Conservation (phyloP, 306 rosid genomes). For the Castanea mollissima region DNA sequence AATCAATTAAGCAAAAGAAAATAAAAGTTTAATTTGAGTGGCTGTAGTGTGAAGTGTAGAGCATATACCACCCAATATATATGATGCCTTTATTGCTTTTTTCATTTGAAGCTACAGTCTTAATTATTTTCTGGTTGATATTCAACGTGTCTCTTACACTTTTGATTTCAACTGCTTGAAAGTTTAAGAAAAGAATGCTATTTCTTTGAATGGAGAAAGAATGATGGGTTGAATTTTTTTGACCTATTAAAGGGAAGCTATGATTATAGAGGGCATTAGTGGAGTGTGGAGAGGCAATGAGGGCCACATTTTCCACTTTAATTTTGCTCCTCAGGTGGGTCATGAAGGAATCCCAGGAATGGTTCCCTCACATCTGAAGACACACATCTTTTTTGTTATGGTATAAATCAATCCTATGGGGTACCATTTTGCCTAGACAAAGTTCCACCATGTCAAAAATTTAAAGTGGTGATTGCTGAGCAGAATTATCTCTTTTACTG, state of each 20-base stretch:
- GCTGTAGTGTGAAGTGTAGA: not conserved
- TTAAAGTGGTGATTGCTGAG: not conserved
- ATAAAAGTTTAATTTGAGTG: not conserved
- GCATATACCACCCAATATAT: not conserved
- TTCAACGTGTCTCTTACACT: no score
- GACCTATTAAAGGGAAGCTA: conserved; percentile 8
- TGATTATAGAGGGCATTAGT: conserved; percentile 17
- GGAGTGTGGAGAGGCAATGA: conserved; percentile 12
- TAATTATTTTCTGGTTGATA: no score
- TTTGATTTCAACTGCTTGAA: not conserved
- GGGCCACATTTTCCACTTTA: conserved; percentile 19
- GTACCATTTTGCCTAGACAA: conserved; percentile 12
- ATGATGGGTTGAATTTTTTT: conserved; percentile 3
- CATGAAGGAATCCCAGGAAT: conserved; percentile 17
- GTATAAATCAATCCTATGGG: not conserved
- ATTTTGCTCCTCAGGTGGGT: conserved; percentile 10
- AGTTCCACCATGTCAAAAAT: not conserved
- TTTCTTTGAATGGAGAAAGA: not conserved
- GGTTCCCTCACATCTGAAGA: conserved; percentile 16
- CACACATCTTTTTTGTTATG: conserved; percentile 4
- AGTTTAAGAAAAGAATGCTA: not conserved
- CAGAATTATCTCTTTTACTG: not conserved
- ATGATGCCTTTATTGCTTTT: not conserved
- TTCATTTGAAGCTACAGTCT: not conserved
- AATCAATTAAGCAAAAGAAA: not conserved